Evolutionary conservation across 352 stramenopile species (phyloP).

Genomic region (Globisporangium okanoganense): DNA sequence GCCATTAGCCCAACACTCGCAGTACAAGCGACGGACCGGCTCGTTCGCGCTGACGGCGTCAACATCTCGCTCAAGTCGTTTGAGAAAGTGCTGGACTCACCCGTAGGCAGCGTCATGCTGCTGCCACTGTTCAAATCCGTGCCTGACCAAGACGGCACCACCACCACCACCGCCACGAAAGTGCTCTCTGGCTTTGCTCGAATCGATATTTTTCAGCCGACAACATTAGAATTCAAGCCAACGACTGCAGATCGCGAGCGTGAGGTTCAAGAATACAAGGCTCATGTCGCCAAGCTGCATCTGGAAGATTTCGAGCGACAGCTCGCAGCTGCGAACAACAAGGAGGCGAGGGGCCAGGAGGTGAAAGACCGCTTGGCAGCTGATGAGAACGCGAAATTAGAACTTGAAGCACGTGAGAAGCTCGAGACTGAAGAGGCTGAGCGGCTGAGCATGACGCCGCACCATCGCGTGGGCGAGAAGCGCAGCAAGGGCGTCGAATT

Average conservation of each 20-base stretch:
- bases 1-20: background rate
- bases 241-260: conserved; percentile 25
- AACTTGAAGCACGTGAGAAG: conserved; percentile 26
- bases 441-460: conserved; percentile 50
- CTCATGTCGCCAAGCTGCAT: conserved; percentile 19
- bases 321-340: conserved; percentile 28
- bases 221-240: conserved; percentile 44
- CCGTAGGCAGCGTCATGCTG: conserved; percentile 33
- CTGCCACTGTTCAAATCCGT: conserved; percentile 46
- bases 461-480: conserved; percentile 34
- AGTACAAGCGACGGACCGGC: conserved; percentile 33
- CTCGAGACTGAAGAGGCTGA: conserved; percentile 42
- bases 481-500: conserved; percentile 49
- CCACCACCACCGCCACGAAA: too few relatives aligned
- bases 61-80: conserved; percentile 39
- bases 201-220: conserved; percentile 52
- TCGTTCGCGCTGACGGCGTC: conserved; percentile 46
- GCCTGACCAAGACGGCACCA: background rate
- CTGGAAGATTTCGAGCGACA: conserved; percentile 29
- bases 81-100: conserved; percentile 37
- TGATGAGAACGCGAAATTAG: conserved; percentile 29
- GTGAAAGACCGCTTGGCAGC: conserved; percentile 29
- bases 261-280: conserved; percentile 32
- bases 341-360: conserved; percentile 26
- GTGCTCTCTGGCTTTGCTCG: conserved; percentile 56